Evolutionary conservation across 345 rosid species (phyloP).

Genomic region (Dipteronia sinensis): DNA sequence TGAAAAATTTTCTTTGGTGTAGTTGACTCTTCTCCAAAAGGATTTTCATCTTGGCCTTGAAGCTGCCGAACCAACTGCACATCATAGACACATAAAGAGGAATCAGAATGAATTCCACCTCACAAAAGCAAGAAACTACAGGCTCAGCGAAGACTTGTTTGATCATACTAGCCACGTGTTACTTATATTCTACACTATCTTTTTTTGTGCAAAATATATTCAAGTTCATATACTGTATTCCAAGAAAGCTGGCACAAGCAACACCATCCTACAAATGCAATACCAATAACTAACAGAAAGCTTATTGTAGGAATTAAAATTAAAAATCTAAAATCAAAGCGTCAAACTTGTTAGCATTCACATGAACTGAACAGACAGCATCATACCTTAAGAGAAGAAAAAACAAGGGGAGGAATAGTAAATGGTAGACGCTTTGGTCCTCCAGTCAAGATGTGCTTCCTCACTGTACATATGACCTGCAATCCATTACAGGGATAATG

Average conservation of each 20-base stretch:
- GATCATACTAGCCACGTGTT: neutral
- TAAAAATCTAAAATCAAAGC: neutral
- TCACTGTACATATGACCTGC: slow-evolving; percentile 83
- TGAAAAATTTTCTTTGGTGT: slow-evolving; percentile 88
- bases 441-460: slow-evolving; percentile 83
- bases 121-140: neutral
- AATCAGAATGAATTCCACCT: slow-evolving; percentile 4
- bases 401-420: slow-evolving; percentile 93
- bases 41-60: slow-evolving; percentile 94
- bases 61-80: slow-evolving; percentile 76
- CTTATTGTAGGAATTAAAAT: slow-evolving; percentile 1
- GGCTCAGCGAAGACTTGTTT: neutral
- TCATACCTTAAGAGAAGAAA: slow-evolving; percentile 85
- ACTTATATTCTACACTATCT: neutral
- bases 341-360: slow-evolving; percentile 1
- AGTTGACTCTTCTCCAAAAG: slow-evolving; percentile 83
- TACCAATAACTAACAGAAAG: neutral
- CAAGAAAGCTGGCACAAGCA: neutral
- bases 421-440: slow-evolving; percentile 89
- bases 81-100: slow-evolving; percentile 15
- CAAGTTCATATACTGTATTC: neutral
- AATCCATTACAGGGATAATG: slow-evolving; percentile 14
- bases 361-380: slow-evolving; percentile 21
- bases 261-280: neutral
- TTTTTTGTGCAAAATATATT: neutral